Conservation (phyloP, 768 basidiomycete genomes). For the Psilocybe sp. region DNA sequence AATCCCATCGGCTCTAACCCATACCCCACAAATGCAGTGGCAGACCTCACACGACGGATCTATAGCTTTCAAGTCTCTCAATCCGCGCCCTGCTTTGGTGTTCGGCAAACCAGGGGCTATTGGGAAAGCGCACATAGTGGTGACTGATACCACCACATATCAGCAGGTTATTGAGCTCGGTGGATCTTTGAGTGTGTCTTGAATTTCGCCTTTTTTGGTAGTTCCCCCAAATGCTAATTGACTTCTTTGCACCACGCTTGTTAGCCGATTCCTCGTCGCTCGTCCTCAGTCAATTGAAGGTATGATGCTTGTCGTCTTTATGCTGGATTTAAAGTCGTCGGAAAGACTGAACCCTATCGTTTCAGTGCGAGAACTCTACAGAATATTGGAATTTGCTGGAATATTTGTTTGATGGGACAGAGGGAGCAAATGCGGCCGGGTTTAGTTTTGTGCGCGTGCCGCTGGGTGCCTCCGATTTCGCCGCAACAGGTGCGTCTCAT, state of each 20-base stretch:
- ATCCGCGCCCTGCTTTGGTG: constrained; percentile 43
- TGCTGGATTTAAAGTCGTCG: no score
- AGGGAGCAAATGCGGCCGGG: constrained; percentile 60
- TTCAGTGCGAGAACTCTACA: constrained; percentile 41
- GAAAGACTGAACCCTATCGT: not conserved
- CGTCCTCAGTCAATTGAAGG: constrained; percentile 60
- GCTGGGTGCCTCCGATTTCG: constrained; percentile 70
- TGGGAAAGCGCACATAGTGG: constrained; percentile 54
- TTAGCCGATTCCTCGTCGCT: constrained; percentile 69
- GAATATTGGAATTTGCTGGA: constrained; percentile 56
- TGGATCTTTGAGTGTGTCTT: constrained; percentile 50
- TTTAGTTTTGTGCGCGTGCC: constrained; percentile 65
- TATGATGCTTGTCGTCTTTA: not conserved
- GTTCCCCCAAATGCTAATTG: not conserved
- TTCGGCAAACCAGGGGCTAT: constrained; percentile 48
- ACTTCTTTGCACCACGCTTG: not conserved
- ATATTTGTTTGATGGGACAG: constrained; percentile 58
- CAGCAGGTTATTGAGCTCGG: constrained; percentile 67
- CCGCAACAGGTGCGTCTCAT: constrained; percentile 40
- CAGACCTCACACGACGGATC: constrained; percentile 31
- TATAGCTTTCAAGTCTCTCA: constrained; percentile 46
- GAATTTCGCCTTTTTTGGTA: not conserved
- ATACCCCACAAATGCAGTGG: no score
- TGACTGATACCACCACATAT: constrained; percentile 47
- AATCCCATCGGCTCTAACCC: constrained; percentile 28